A percentile compares a stretch with the other conserved stretches of the same genome.
phyloP scores from a whole-genome alignment of 2,329 filamentous ascomycete species.

The Curvularia sp. region DNA sequence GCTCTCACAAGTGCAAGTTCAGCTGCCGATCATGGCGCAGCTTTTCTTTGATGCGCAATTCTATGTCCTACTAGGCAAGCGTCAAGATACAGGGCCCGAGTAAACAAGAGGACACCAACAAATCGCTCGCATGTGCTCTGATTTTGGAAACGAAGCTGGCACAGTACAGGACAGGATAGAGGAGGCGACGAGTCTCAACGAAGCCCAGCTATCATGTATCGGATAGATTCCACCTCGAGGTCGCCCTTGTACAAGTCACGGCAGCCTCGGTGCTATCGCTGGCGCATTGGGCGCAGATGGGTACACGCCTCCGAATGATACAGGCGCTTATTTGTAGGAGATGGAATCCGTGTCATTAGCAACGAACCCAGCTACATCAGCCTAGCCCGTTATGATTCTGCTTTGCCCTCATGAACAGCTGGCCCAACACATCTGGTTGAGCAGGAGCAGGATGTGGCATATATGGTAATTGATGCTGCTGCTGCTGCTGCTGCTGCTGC shows the following conservation, averaged over 20 bases:
- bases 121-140: constrained; percentile 4
- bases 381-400: constrained; percentile 44
- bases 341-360: neutral
- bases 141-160: constrained; percentile 10
- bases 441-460: constrained; percentile 26
- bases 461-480: constrained; percentile 32
- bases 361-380: constrained; percentile 22
- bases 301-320: neutral
- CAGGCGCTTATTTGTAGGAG: neutral
- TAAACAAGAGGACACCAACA: constrained; percentile 2
- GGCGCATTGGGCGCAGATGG: neutral
- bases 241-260: neutral
- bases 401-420: constrained; percentile 48
- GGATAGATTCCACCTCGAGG: neutral
- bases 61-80: constrained; percentile 12
- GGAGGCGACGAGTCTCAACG: constrained; percentile 8
- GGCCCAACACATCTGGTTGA: constrained; percentile 40
- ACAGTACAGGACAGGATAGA: constrained; percentile 3
- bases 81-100: constrained; percentile 9
- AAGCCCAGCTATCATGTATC: neutral
- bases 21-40: no score
- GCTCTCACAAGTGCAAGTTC: no score
- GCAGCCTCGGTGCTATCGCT: neutral
- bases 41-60: constrained; percentile 11
- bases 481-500: constrained; percentile 52